Evolutionary conservation across 345 rosid species (phyloP).

Genomic region (Carallia brachiata): DNA sequence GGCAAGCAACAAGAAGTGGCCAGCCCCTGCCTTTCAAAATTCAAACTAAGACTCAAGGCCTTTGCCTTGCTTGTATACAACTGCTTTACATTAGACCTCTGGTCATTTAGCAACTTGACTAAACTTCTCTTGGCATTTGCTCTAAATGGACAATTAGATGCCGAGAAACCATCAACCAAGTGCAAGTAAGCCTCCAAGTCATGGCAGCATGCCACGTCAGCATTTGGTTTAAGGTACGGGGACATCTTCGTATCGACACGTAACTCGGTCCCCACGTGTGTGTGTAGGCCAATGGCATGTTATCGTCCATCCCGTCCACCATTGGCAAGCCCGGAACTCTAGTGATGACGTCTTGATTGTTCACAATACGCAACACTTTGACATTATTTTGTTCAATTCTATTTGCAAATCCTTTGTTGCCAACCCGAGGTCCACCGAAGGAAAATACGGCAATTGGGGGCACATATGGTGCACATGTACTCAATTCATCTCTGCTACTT

Average conservation of each 20-base stretch:
- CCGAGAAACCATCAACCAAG: conserved; percentile 73
- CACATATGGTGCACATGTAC: conserved; percentile 8
- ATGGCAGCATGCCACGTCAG: conserved; percentile 37
- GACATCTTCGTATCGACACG: conserved; percentile 27
- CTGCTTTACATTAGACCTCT: conserved; percentile 70
- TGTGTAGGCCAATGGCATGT: conserved; percentile 26
- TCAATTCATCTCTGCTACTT: conserved; percentile 27
- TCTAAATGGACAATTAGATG: conserved; percentile 78
- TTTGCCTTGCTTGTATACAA: conserved; percentile 70
- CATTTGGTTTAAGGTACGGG: conserved; percentile 31
- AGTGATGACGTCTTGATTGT: conserved; percentile 28
- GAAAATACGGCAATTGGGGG: conserved; percentile 33
- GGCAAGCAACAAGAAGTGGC: conserved; percentile 45
- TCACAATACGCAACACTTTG: conserved; percentile 29
- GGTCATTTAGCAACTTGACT: conserved; percentile 65
- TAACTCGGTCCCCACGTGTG: conserved; percentile 30
- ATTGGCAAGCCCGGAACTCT: conserved; percentile 27
- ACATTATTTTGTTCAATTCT: conserved; percentile 15
- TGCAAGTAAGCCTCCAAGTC: conserved; percentile 36
- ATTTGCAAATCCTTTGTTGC: conserved; percentile 25
- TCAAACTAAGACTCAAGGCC: conserved; percentile 37
- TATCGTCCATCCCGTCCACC: conserved; percentile 11
- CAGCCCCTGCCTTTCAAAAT: conserved; percentile 35
- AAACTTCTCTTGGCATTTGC: conserved; percentile 90
- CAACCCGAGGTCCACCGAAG: conserved; percentile 31